Evolutionary conservation across 2,329 filamentous ascomycete genomes (phyloP), one percentile per base, ranked within the genome.

Genomic region (Rhinocladiella mackenziei): DNA sequence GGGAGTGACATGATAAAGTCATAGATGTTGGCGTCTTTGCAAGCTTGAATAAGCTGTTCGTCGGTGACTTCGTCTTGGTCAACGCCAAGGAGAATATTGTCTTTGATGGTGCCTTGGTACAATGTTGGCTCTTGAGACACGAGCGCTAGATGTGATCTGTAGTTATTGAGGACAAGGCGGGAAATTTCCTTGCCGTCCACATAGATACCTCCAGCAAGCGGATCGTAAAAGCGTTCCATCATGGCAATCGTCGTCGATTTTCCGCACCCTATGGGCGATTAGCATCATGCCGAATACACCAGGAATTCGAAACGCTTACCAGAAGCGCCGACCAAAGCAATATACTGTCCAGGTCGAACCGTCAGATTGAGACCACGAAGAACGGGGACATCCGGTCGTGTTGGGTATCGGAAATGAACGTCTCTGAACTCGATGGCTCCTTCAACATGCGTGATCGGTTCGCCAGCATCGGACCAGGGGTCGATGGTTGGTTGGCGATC

Each of bases 61-160:
- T 96, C 88, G 0, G 79, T 66, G 1, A 92, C 76, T 19, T 81
- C 73, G 4, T 83, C 78, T 9, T 74, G 70, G 5, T 84, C 71
- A 28, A 80, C 80, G 32, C 89, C 88, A 2, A 97, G 77, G 4
- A 94, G 68, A 51, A 97, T 88, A 62, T 97, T 97, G 23, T 97
- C 89, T 54, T 77, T 79, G 58, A 98, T 87, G 0, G 84, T 89
- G 31, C 91, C 92, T 64, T 94, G 89, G 67, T 96, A 98, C 0
- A 98, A 70, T 0, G 91, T 95, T 0, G 92, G 91, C 63, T 97
- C 92, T 62, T 97, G 92, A 23, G 84, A 89, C 10, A 98, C 91
- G 7, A 98, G 81, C 0, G 91, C 84, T 52, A 97, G 78, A 63
- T 83, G 80, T 13, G 77, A 81, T 39, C 92, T 83, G 68, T 96